These are phyloP conservation scores for Salix exigua DNA, from an alignment of 345 rosid species.

Conservation along the genomic window DNA sequence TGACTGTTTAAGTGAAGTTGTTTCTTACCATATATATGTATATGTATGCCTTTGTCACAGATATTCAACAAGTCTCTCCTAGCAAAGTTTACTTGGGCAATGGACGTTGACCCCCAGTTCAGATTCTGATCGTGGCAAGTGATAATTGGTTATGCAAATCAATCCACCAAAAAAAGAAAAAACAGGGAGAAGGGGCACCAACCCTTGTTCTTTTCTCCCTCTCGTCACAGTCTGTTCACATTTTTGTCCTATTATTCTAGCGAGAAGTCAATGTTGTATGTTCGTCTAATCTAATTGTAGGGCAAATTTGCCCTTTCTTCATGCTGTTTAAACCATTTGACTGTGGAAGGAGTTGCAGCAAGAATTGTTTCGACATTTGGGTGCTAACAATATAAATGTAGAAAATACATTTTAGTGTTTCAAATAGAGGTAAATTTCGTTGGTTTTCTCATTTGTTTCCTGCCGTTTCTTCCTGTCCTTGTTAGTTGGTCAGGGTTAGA, in stretches of 20 bases:
- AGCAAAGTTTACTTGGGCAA: constrained; percentile 92
- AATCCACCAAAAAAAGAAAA: background rate
- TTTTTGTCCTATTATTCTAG: constrained; percentile 13
- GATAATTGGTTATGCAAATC: background rate
- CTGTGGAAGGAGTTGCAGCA: background rate
- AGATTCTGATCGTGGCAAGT: constrained; percentile 55
- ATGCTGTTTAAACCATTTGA: background rate
- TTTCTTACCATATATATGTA: background rate
- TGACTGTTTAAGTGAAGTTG: background rate
- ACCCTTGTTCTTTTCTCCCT: background rate
- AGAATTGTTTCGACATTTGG: constrained; percentile 3
- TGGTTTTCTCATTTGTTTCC: background rate
- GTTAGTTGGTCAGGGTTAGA: background rate
- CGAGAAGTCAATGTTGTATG: constrained; percentile 17
- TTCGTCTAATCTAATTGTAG: constrained; percentile 31
- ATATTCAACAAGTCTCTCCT: constrained; percentile 87
- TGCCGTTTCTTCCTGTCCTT: background rate
- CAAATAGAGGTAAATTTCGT: background rate
- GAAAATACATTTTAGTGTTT: background rate
- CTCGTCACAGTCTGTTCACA: constrained; percentile 9
- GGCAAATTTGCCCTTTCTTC: constrained; percentile 14
- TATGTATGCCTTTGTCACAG: constrained; percentile 34
- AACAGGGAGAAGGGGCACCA: background rate
- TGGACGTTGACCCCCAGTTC: constrained; percentile 91
- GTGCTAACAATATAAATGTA: constrained; percentile 7